Conservation (phyloP, 345 rosid genomes). For the Pugionium dolabratum region DNA sequence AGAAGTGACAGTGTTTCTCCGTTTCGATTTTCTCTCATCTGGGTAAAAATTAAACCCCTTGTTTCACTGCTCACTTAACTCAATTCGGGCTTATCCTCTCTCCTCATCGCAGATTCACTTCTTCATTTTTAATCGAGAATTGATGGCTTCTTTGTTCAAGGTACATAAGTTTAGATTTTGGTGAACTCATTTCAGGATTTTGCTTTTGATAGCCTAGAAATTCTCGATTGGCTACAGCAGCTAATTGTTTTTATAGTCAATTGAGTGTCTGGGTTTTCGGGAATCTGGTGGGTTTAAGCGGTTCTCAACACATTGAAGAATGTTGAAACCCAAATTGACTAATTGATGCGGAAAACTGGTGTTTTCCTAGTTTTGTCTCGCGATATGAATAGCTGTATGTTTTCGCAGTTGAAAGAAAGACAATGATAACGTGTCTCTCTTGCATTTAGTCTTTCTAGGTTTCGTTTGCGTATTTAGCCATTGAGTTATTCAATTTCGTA, state of each 20-base stretch:
- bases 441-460: neutral
- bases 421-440: neutral
- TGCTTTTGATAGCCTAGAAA: neutral
- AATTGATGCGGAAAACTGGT: neutral
- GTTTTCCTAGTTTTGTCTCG: constrained; percentile 13
- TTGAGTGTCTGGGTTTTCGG: neutral
- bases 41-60: neutral
- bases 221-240: constrained; percentile 1
- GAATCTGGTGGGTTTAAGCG: neutral
- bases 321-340: constrained; percentile 8
- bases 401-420: neutral
- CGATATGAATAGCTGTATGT: too few species aligned
- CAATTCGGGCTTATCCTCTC: constrained; percentile 25
- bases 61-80: neutral
- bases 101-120: constrained; percentile 30
- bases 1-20: constrained; percentile 14
- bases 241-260: constrained; percentile 1
- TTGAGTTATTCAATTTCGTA: neutral
- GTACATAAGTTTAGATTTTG: constrained; percentile 36
- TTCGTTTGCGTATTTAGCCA: neutral
- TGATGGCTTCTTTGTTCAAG: constrained; percentile 83
- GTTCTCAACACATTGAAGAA: neutral
- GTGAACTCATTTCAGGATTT: constrained; percentile 9
- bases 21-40: constrained; percentile 15
- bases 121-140: neutral